Evolutionary conservation across 2,329 filamentous ascomycete species (phyloP), one percentile per base, ranked within the genome.

Genomic region (Diaporthe caulivora): DNA sequence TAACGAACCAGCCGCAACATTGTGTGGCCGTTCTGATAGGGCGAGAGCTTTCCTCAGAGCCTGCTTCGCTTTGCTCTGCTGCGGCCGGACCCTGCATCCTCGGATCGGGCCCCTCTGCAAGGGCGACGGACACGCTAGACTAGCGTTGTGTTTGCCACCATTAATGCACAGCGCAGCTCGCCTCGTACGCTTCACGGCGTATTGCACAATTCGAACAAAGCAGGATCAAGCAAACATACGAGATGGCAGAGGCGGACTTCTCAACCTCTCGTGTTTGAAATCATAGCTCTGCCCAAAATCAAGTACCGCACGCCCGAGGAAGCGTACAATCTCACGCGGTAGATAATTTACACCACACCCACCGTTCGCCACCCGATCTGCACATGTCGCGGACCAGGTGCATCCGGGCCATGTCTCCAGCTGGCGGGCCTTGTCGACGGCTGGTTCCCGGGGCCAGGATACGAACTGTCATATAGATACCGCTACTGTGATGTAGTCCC

Each of bases 41-140:
- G n/a, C n/a, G 55, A 21, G 9, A 37, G 18, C 6, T 10, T 51
- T 24, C n/a, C 7, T 3, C 8, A 42, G 26, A 29, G 10, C 57
- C 37, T 60, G 57, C 18, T 44, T 62, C 21, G 8, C 21, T 10
- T 40, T 62, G 58, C 18, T 47, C 31, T 44, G 13, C 21, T 10
- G 34, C 51, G 29, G 29, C n/a, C n/a, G 31, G 68, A 49, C 55
- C 42, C 54, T 62, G 58, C 58, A 42, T 62, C 13, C 42, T 47
- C 62, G 57, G 70, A 72, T 57, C 60, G 58, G 62, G 13, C 57
- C 57, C 40, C 55, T 67, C 68, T 62, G 68, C 68, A 71, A 62
- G 68, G 68, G 68, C 54, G 57, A 40, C 44, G 21, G 37, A 26
- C 15, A 67, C 40, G 53, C 54, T 53, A 70, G 40, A 2, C 26